Evolutionary conservation across 345 rosid species (phyloP).

Genomic region (Rhodamnia rubescens): DNA sequence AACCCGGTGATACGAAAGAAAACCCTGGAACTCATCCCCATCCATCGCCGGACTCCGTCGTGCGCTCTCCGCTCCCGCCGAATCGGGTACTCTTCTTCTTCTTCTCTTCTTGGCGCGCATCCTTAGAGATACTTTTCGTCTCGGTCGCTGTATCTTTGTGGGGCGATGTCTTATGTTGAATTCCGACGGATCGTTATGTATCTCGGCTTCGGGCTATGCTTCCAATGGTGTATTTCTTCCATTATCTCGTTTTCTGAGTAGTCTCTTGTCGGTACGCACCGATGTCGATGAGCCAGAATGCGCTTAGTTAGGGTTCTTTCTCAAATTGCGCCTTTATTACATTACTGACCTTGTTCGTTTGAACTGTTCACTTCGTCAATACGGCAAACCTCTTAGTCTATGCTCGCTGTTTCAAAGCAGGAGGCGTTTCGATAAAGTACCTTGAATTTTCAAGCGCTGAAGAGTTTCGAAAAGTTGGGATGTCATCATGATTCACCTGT

Average conservation of each 20-base stretch:
- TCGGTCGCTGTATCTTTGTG: not conserved
- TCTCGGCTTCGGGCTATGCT: not conserved
- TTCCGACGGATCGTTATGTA: not conserved
- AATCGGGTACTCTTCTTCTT: not conserved
- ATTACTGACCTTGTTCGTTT: not conserved
- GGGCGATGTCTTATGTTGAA: not conserved
- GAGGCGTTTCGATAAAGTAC: not conserved
- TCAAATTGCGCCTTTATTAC: not conserved
- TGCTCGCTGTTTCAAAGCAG: not conserved
- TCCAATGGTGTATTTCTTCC: not conserved
- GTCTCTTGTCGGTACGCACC: not conserved
- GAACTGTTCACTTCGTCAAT: not conserved
- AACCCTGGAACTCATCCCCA: not conserved
- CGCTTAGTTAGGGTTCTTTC: not conserved
- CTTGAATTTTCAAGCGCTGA: not conserved
- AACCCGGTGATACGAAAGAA: not conserved
- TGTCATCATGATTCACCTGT: constrained; percentile 32
- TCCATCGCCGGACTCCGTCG: not conserved
- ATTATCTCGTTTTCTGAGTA: not conserved
- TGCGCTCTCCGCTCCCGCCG: not conserved
- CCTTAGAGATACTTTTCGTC: not conserved
- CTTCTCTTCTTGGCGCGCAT: not conserved
- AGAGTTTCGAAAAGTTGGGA: not conserved
- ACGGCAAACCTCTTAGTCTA: not conserved
- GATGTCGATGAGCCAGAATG: not conserved